These are phyloP conservation scores for Scedosporium minutisporum DNA, from an alignment of 2,329 filamentous ascomycete species.

Conservation along the genomic window DNA sequence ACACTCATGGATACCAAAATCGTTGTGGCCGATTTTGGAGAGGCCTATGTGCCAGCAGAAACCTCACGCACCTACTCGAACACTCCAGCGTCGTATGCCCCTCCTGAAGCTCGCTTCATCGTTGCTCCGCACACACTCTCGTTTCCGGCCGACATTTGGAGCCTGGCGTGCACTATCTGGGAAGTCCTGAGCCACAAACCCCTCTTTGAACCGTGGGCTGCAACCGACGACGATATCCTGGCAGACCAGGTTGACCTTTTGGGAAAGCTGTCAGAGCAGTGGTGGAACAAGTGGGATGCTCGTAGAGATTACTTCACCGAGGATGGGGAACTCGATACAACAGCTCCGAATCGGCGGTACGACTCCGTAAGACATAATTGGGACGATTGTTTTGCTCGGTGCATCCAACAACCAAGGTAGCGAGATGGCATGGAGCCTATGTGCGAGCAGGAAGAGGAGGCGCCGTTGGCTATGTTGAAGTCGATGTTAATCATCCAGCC, in stretches of 20 bases:
- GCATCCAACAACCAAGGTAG: neutral
- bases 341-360: neutral
- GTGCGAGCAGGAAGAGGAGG: neutral
- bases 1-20: neutral
- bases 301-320: slow-evolving; percentile 13
- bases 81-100: neutral
- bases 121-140: slow-evolving; percentile 21
- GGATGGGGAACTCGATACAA: neutral
- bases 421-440: neutral
- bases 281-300: slow-evolving; percentile 14
- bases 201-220: slow-evolving; percentile 12
- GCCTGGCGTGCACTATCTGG: slow-evolving; percentile 26
- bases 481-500: neutral
- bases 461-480: neutral
- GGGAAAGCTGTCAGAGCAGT: slow-evolving; percentile 12
- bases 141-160: slow-evolving; percentile 28
- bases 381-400: neutral
- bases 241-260: slow-evolving; percentile 14
- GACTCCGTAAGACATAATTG: neutral
- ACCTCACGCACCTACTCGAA: neutral
- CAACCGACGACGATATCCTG: neutral
- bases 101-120: slow-evolving; percentile 19
- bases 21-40: neutral
- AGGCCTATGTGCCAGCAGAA: neutral
- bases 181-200: slow-evolving; percentile 18